phyloP scores from a whole-genome alignment of 2,329 filamentous ascomycete species.

The Coniochaeta pulveracea region DNA sequence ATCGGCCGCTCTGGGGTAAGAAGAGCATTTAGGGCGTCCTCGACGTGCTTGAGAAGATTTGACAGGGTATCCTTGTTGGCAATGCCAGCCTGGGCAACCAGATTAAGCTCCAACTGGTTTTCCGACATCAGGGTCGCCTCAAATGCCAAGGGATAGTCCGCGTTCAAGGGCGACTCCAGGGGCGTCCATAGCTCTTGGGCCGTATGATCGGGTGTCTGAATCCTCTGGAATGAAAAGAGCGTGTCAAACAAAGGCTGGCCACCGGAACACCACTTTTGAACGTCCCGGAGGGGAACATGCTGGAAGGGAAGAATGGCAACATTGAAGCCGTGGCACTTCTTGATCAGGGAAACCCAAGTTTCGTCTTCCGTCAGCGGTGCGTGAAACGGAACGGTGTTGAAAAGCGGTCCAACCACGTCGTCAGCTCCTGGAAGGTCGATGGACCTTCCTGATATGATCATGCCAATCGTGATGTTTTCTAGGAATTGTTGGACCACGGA shows the following conservation, averaged over 20 bases:
- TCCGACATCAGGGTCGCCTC: conserved; percentile 50
- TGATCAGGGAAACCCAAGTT: conserved; percentile 50
- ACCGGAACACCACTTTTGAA: conserved; percentile 65
- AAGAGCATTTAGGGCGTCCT: conserved; percentile 17
- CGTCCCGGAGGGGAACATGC: conserved; percentile 65
- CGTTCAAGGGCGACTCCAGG: conserved; percentile 31
- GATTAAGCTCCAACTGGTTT: conserved; percentile 38
- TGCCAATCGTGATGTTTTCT: conserved; percentile 43
- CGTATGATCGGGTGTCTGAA: conserved; percentile 15
- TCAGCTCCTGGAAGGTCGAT: conserved; percentile 58
- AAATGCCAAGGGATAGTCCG: conserved; percentile 68
- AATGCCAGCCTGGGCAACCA: conserved; percentile 43
- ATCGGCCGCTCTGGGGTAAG: not conserved
- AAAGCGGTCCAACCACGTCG: conserved; percentile 65
- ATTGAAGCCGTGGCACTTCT: conserved; percentile 60
- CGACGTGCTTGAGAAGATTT: conserved; percentile 27
- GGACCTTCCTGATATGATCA: conserved; percentile 69
- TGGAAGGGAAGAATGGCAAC: conserved; percentile 59
- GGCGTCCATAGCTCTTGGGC: conserved; percentile 40
- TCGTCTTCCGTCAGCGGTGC: conserved; percentile 15
- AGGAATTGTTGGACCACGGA: conserved; percentile 45
- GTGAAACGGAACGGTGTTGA: conserved; percentile 77
- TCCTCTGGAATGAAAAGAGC: conserved; percentile 70
- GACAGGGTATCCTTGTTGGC: conserved; percentile 20
- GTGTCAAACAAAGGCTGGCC: conserved; percentile 61